phyloP scores from a whole-genome alignment of 1,284 basidiomycete genomes.

The Papiliotrema terrestris region DNA sequence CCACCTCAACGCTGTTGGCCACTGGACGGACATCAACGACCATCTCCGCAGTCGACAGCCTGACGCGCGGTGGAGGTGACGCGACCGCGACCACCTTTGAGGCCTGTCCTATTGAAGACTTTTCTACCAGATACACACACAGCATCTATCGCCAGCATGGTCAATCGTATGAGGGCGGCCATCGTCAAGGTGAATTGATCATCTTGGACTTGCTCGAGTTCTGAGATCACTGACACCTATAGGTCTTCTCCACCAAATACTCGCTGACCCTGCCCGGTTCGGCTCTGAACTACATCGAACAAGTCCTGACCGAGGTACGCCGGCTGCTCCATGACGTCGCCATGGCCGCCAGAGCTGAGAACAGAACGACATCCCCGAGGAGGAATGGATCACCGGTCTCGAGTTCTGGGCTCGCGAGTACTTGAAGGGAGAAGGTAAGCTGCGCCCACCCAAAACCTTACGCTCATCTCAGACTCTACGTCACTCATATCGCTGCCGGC shows the following conservation, averaged over 20 bases:
- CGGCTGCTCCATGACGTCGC: not conserved
- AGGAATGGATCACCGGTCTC: conserved; percentile 57
- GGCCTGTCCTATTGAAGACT: too few relatives aligned
- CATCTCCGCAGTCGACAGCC: not conserved
- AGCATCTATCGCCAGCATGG: conserved; percentile 21
- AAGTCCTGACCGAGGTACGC: conserved; percentile 42
- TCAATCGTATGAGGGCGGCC: conserved; percentile 39
- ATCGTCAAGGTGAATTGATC: conserved; percentile 44
- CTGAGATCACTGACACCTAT: not conserved
- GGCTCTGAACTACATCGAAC: conserved; percentile 46
- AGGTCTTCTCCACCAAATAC: conserved; percentile 51
- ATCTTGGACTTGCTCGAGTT: not conserved
- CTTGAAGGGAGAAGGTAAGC: conserved; percentile 81
- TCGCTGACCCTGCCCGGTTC: conserved; percentile 47
- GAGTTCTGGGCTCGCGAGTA: conserved; percentile 84
- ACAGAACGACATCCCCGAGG: conserved; percentile 63
- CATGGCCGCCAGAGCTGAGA: conserved; percentile 1
- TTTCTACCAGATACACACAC: not conserved
- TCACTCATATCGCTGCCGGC: conserved; percentile 50
- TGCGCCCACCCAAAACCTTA: not conserved
- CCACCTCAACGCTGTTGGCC: too few relatives aligned
- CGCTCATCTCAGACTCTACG: conserved; percentile 23
- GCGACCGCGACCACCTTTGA: not conserved
- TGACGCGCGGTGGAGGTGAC: conserved; percentile 1
- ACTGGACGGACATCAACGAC: too few relatives aligned